Conservation (phyloP, 2,329 filamentous ascomycete species). For the Venturia effusa region DNA sequence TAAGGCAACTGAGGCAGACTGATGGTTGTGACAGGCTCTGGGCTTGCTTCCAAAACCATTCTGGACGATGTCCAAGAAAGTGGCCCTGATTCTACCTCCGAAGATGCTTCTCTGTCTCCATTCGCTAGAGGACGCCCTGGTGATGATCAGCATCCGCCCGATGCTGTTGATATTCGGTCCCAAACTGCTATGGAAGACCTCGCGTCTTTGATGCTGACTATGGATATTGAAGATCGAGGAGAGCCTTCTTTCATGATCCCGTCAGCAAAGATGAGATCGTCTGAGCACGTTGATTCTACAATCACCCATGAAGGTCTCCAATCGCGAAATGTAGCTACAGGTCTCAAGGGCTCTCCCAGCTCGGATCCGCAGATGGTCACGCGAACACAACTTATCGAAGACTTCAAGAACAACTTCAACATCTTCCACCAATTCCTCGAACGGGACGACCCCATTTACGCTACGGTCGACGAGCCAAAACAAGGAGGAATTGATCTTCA, state of each 20-base stretch:
- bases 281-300: background rate
- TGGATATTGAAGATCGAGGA: slow-evolving; percentile 1
- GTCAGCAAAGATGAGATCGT: background rate
- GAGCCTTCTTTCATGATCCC: slow-evolving; percentile 2
- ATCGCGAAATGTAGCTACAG: background rate
- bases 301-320: background rate
- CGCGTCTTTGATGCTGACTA: background rate
- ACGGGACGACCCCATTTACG: background rate
- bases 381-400: background rate
- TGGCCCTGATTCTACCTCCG: background rate
- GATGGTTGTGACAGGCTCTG: background rate
- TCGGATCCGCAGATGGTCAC: background rate
- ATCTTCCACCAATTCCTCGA: background rate
- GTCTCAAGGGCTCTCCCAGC: background rate
- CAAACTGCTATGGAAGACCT: background rate
- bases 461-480: background rate
- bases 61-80: background rate
- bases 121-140: background rate
- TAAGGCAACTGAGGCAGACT: background rate
- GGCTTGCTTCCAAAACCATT: background rate
- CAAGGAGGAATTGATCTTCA: background rate
- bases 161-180: background rate
- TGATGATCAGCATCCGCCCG: background rate
- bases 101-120: background rate
- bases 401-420: background rate